Base-by-base conservation (phyloP, 177 flowering plant species). In the Telopea speciosissima region DNA sequence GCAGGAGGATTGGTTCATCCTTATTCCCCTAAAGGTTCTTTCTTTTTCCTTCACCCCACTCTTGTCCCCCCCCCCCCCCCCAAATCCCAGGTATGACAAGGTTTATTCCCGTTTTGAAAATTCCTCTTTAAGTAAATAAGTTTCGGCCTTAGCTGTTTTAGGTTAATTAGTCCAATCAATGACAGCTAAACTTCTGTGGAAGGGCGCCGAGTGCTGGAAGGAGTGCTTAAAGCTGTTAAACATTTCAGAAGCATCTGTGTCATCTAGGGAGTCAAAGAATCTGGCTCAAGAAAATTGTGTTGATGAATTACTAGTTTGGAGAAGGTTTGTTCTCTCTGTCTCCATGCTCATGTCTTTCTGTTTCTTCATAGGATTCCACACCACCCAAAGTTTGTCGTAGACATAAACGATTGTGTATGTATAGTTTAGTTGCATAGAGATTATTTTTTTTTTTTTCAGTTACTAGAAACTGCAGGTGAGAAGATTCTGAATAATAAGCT, bases 1-100 rank as follows among this genome's bases (percentile, higher is more conserved):
- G 78, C 99, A 62, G 99, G 99, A 62, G 99, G 98, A 67, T 92
- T 95, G 6, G 81, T 95, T 67, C 99, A 95, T 54, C 99, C 99
- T 69, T 95, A 92, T 79, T 88, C 97, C 31, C 99, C 99, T 45
- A 95, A 92, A 90, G 97, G 99, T 92, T 72, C 22, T 25, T 19
- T 28, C 4, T 6, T 78, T 67, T 73, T 24, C 42, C 67, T 63
- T 70, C 54, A 3, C 40, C 40, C 9, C 40, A 36, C 5, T 1
- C 40, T 36, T 36, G 1, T 8, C 9, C 40, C 40, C 5, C 9
- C 40, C 7, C 9, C 40, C 6, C 40, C 40, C 40, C 40, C 40
- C 40, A 36, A n/a, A n/a, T 60, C 58, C 69, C 49, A 74, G 62
- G 63, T 68, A 60, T 67, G 72, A 31, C 11, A 42, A 59, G 65